These are phyloP conservation scores for carrot (Daucus carota) DNA, from an alignment of 129 eudicot genomes.

Conservation along the genomic window DNA sequence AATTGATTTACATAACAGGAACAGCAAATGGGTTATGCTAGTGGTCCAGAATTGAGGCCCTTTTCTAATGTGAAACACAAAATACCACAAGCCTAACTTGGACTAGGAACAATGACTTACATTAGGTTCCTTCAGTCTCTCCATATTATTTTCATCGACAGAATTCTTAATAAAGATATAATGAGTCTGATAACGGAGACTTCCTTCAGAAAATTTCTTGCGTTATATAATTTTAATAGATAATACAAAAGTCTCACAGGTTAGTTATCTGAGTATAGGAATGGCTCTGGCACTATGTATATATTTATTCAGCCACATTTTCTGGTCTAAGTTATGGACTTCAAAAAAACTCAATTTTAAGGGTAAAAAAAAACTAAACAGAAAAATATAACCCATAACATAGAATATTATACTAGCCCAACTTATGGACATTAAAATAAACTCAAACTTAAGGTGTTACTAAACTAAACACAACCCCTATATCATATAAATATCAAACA, in stretches of 20 bases:
- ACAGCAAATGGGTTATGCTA: background rate
- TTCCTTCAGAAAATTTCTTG: constrained; percentile 34
- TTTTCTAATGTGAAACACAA: constrained; percentile 21
- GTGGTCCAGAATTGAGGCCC: constrained; percentile 16
- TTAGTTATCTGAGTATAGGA: constrained; percentile 10
- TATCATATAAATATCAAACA: background rate
- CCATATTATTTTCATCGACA: too few relatives aligned
- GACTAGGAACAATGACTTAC: constrained; percentile 23
- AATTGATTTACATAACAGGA: constrained; percentile 32
- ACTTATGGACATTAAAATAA: background rate
- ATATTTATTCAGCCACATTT: too few relatives aligned
- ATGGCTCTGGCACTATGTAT: too few relatives aligned
- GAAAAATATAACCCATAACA: too few relatives aligned
- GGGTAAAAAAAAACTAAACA: too few relatives aligned
- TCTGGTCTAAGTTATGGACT: too few relatives aligned
- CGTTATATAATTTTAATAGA: background rate
- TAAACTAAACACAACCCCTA: background rate
- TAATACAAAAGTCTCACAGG: background rate
- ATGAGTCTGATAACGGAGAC: constrained; percentile 43
- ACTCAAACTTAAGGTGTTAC: background rate
- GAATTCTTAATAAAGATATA: too few relatives aligned
- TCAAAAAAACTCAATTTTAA: too few relatives aligned
- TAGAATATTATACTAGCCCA: too few relatives aligned
- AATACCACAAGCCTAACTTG: constrained; percentile 24
- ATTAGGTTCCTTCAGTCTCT: constrained; percentile 26